Evolutionary conservation across 768 basidiomycete genomes (phyloP), one percentile per base, ranked within the genome.

Genomic region (Arthromyces matolae): DNA sequence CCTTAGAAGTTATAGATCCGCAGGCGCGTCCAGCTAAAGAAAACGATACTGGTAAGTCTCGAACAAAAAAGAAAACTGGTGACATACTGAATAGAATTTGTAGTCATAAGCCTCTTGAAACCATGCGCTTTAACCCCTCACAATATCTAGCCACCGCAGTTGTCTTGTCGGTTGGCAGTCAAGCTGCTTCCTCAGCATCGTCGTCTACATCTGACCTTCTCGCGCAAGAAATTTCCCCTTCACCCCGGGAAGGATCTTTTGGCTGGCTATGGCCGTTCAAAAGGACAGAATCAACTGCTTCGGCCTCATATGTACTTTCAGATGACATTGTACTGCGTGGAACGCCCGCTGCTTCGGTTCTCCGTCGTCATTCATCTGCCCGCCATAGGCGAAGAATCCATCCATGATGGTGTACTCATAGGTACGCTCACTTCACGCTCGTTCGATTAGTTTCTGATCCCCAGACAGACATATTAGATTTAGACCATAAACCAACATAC

Each of bases 301-400:
- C 4, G 14, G 14, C 48, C 14, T 36, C 44, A 7, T 7, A 23
- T 19, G 33, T n/a, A 3, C 43, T 39, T 20, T 22, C 23, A 16
- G 47, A 48, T 13, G 45, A 56, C 18, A 27, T 45, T 8, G 37
- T 33, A n/a, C 24, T 46, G 8, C 45, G 40, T 10, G 53, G 55
- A 20, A 52, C 51, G 7, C 47, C 49, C 13, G 51, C 53, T 3
- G 45, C 51, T 2, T 48, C 49, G 1, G 42, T 49, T 19, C 49
- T 56, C 29, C 55, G 58, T 19, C 52, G 56, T 23, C 50, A 42
- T 20, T 45, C 42, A 13, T 51, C 55, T 34, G 44, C 29, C n/a
- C 55, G 41, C 22, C 58, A 54, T 14, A 39, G 58, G 25, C 51
- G 58, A 42, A 35, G 58, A 41, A 45, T 51, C 9, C 57, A 56